These are phyloP conservation scores for Daldinia bambusicola DNA, from an alignment of 495 filamentous ascomycete genomes.

Conservation along the genomic window DNA sequence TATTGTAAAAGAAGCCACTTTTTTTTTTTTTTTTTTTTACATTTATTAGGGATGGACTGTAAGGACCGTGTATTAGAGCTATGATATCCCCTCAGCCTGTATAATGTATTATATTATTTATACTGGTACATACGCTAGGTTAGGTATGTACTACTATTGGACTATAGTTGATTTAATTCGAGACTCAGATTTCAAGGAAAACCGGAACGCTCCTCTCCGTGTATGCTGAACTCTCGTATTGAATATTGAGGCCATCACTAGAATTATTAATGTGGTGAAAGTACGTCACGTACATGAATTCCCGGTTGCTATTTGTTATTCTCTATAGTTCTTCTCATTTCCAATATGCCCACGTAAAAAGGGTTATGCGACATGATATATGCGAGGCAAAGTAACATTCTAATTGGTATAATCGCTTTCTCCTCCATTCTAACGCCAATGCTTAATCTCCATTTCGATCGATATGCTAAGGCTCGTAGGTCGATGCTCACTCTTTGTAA, in stretches of 20 bases:
- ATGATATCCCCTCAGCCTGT: constrained; percentile 17
- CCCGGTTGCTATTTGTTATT: no score
- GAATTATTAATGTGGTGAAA: not conserved
- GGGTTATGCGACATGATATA: no score
- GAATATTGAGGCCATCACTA: not conserved
- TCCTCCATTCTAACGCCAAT: not conserved
- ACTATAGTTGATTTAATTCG: not conserved
- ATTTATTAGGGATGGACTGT: not conserved
- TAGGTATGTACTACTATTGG: not conserved
- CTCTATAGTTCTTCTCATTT: no score
- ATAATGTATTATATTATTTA: not conserved
- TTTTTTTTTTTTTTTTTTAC: not conserved
- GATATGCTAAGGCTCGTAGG: not conserved
- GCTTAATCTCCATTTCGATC: not conserved
- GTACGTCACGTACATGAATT: no score
- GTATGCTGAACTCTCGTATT: not conserved
- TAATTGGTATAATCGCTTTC: not conserved
- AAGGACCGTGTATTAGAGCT: constrained; percentile 4
- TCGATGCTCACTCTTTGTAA: not conserved
- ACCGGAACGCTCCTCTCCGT: not conserved
- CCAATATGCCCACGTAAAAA: no score
- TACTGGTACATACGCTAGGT: not conserved
- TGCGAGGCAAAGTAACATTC: not conserved
- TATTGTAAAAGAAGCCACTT: not conserved
- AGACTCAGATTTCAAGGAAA: not conserved